Evolutionary conservation across 2,329 filamentous ascomycete genomes (phyloP), one percentile per base, ranked within the genome.

Genomic region (Nemania abortiva): DNA sequence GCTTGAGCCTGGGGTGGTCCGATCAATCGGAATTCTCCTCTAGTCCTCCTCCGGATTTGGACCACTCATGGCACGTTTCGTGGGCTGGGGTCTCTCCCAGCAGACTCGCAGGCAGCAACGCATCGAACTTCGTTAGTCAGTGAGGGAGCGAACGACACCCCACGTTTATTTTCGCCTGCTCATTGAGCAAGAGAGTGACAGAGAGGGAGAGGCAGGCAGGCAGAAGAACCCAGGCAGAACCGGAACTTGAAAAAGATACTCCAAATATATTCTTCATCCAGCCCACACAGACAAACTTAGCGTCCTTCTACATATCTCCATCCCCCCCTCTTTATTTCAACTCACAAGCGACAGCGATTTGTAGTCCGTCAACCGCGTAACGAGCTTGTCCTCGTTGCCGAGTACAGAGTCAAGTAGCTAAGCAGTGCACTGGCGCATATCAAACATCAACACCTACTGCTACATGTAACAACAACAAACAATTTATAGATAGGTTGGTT

Each of bases 1-100:
- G 59, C 20, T 47, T 49, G 55, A 39, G 54, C 59, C 65, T 63
- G 15, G 39, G 39, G 45, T 66, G 66, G 52, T 47, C 42, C 65
- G 64, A 64, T 65, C 57, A 57, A 70, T 68, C 66, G 52, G 56
- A 61, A 61, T 24, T 42, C 55, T 47, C 45, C 54, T 54, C 60
- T 45, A 53, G 49, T 18, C 39, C 55, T 39, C 42, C 39, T 49
- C 60, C 55, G 22, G 27, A 52, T 49, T 18, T 31, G 34, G 50
- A 29, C 57, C 65, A 64, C 56, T 63, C 50, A 66, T 42, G 49
- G 54, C 39, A 22, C 60, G 65, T 42, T 58, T 7, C 15, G 24
- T n/a, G 20, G 45, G 45, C 62, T 7, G 31, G 63, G 66, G 57
- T 57, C 49, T 54, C 22, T 42, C 39, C 39, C 39, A 42, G 13